Conservation (phyloP, 2,329 filamentous ascomycete genomes). For the Paraphaeosphaeria minitans region DNA sequence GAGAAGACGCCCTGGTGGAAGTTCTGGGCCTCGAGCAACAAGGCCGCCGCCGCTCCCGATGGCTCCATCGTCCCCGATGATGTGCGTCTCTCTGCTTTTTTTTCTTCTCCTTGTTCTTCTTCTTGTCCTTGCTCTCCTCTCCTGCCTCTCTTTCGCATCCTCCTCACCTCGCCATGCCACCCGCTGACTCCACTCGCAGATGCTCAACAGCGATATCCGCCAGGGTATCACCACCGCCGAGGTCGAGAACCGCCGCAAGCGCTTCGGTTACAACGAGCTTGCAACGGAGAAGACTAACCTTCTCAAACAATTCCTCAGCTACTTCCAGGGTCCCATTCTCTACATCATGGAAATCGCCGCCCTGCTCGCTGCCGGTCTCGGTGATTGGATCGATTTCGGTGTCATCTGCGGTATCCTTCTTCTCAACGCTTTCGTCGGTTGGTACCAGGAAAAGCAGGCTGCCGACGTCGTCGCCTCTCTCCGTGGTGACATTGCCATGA, state of each 20-base stretch:
- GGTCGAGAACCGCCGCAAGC: conserved; percentile 68
- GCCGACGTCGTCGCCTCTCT: conserved; percentile 75
- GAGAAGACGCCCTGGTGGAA: conserved; percentile 63
- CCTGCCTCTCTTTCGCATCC: no score
- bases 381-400: conserved; percentile 77
- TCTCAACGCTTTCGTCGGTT: conserved; percentile 77
- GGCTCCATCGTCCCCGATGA: conserved; percentile 63
- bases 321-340: conserved; percentile 77
- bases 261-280: conserved; percentile 73
- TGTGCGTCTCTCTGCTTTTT: conserved; percentile 29
- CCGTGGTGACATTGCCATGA: conserved; percentile 81
- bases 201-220: conserved; percentile 69
- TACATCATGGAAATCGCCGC: conserved; percentile 83
- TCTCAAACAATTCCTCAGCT: conserved; percentile 74
- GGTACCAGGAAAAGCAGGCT: conserved; percentile 82
- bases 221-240: conserved; percentile 64
- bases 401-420: conserved; percentile 77
- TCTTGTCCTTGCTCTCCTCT: no score
- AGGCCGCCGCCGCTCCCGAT: conserved; percentile 38
- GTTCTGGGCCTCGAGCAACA: conserved; percentile 56
- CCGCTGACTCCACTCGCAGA: conserved; percentile 47
- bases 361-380: conserved; percentile 73
- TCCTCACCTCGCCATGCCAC: no score
- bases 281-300: conserved; percentile 76
- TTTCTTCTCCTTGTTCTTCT: no score